Evolutionary conservation across 1,139 yeast genomes (phyloP).

Genomic region (Yamadazyma siamensis): DNA sequence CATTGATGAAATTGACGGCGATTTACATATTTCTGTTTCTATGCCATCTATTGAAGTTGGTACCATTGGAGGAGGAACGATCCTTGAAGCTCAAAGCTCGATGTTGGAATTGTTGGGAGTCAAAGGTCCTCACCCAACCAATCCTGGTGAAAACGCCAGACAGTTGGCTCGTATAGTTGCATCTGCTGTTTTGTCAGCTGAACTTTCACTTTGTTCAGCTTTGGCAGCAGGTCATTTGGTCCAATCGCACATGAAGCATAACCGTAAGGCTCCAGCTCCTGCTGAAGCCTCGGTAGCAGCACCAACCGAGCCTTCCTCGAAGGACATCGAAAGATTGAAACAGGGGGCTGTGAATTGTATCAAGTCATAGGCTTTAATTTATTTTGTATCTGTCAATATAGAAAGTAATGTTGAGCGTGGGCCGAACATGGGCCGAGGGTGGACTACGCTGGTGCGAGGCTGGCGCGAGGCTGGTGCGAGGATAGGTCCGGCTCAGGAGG

Average conservation of each 20-base stretch:
- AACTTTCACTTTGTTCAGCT: conserved; percentile 88
- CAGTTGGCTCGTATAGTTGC: conserved; percentile 95
- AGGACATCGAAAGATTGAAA: conserved; percentile 45
- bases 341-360: conserved; percentile 76
- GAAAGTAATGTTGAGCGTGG: too few species aligned
- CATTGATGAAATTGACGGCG: conserved; percentile 72
- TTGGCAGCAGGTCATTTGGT: conserved; percentile 98
- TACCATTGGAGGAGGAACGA: conserved; percentile 98
- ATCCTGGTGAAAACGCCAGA: conserved; percentile 93
- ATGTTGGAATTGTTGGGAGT: conserved; percentile 94
- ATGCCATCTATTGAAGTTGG: conserved; percentile 99
- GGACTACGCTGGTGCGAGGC: too few species aligned
- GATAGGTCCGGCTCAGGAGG: too few species aligned
- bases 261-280: conserved; percentile 63
- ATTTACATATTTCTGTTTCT: conserved; percentile 85
- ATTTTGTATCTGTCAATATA: too few species aligned
- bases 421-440: too few species aligned
- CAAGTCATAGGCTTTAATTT: conserved; percentile 41
- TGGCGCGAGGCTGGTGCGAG: too few species aligned
- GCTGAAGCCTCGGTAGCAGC: conserved; percentile 22
- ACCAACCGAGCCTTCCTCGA: conserved; percentile 11
- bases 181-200: conserved; percentile 94
- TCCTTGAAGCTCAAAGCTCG: conserved; percentile 94
- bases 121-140: conserved; percentile 91
- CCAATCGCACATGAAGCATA: conserved; percentile 95